A percentile compares a stretch with the other conserved stretches of the same genome.
Conservation (phyloP, 345 rosid genomes). For the Linum tenue region DNA sequence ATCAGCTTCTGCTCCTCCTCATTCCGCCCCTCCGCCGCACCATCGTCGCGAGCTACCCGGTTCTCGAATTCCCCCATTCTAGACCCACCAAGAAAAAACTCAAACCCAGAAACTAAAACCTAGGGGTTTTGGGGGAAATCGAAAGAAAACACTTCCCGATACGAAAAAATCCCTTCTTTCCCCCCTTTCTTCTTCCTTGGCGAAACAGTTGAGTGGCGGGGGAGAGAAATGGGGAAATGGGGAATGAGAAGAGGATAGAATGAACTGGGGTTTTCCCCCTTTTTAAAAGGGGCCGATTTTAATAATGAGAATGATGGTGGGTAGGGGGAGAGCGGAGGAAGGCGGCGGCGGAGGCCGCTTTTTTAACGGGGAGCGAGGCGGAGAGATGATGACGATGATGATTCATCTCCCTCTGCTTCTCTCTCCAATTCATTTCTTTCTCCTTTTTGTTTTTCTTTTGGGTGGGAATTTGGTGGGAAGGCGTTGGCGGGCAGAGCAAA, state of each 20-base stretch:
- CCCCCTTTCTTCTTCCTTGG: neutral
- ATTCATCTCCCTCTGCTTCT: neutral
- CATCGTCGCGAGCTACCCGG: constrained; percentile 3
- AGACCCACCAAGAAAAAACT: neutral
- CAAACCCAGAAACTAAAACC: neutral
- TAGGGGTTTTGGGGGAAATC: neutral
- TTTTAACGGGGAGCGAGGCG: neutral
- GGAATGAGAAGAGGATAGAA: constrained; percentile 9
- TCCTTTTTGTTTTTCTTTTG: neutral
- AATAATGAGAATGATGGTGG: too few species aligned
- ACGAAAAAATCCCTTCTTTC: neutral
- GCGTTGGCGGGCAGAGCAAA: too few species aligned
- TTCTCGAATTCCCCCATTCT: constrained; percentile 40
- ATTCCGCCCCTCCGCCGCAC: constrained; percentile 10
- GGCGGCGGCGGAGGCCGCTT: neutral
- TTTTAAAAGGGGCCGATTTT: too few species aligned
- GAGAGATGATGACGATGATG: neutral
- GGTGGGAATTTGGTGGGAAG: too few species aligned
- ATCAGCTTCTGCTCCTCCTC: constrained; percentile 37
- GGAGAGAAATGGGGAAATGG: neutral
- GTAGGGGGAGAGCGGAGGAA: too few species aligned
- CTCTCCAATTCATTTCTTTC: neutral
- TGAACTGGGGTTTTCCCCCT: neutral
- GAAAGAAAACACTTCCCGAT: neutral
- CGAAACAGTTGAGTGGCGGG: neutral